These are phyloP conservation scores for Cystofilobasidium ferigula DNA, from an alignment of 768 basidiomycete species.

Conservation along the genomic window DNA sequence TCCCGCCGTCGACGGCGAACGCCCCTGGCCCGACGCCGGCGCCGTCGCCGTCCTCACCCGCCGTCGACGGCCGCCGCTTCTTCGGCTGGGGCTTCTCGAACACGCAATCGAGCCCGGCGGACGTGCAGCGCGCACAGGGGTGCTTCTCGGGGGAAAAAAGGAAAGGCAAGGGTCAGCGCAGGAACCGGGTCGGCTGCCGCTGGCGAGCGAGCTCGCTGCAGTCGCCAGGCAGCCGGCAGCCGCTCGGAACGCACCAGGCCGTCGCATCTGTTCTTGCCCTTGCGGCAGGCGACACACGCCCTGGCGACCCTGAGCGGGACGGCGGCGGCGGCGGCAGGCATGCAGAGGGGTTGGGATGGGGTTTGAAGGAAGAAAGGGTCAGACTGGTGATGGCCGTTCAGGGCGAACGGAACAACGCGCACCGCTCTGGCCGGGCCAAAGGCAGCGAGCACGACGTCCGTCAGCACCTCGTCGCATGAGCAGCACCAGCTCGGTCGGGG, in stretches of 20 bases:
- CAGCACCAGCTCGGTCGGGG: no score
- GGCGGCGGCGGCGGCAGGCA: no score
- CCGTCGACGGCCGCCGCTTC: conserved; percentile 47
- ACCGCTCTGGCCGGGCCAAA: no score
- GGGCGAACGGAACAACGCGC: no score
- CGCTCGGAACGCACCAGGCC: conserved; percentile 54
- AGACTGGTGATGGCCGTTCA: no score
- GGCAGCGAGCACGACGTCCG: no score
- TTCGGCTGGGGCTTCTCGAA: conserved; percentile 92
- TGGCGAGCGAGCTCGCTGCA: background rate
- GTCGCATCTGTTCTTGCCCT: conserved; percentile 82
- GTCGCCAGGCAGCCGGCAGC: background rate
- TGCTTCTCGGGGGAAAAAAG: conserved; percentile 43
- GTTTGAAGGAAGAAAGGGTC: no score
- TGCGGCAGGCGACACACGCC: conserved; percentile 78
- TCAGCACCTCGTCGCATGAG: no score
- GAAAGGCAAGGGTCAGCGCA: conserved; percentile 1
- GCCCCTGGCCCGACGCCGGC: conserved; percentile 17
- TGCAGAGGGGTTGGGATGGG: no score
- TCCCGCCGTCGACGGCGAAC: background rate
- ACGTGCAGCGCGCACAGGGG: conserved; percentile 79
- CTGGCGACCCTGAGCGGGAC: conserved; percentile 51
- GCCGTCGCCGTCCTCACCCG: conserved; percentile 43
- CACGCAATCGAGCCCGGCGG: conserved; percentile 65
- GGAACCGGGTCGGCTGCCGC: background rate